These are phyloP conservation scores for Morella rubra DNA, from an alignment of 306 rosid species.

Conservation along the genomic window DNA sequence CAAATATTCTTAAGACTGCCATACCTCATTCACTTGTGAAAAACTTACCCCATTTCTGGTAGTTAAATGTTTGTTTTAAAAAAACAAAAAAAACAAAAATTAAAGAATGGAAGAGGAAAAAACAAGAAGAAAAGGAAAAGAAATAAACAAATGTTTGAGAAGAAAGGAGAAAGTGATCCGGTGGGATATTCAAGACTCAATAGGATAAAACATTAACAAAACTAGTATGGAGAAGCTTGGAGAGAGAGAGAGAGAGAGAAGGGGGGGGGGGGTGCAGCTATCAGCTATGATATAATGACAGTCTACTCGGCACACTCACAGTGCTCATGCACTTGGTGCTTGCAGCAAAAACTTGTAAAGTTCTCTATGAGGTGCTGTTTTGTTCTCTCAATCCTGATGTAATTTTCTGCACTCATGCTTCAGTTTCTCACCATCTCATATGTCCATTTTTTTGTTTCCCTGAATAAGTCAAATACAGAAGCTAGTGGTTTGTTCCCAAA, in stretches of 20 bases:
- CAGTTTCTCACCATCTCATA: neutral
- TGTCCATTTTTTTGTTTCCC: neutral
- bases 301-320: neutral
- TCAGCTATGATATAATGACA: neutral
- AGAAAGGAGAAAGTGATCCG: neutral
- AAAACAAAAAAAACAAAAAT: neutral
- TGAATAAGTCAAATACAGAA: neutral
- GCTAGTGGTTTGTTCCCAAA: neutral
- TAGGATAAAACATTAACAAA: neutral
- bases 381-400: neutral
- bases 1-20: neutral
- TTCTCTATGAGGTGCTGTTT: neutral
- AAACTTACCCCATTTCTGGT: neutral
- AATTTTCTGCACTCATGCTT: constrained; percentile 5
- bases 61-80: neutral
- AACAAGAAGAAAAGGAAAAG: neutral
- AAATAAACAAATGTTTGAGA: neutral
- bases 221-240: neutral
- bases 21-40: neutral
- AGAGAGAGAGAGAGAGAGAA: neutral
- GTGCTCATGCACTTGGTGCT: neutral
- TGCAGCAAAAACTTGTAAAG: neutral
- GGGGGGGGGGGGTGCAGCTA: neutral
- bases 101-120: neutral
- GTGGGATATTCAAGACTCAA: neutral